Conservation (phyloP, 192 early-diverging fungal species). For the Haplosporangium gracile region DNA sequence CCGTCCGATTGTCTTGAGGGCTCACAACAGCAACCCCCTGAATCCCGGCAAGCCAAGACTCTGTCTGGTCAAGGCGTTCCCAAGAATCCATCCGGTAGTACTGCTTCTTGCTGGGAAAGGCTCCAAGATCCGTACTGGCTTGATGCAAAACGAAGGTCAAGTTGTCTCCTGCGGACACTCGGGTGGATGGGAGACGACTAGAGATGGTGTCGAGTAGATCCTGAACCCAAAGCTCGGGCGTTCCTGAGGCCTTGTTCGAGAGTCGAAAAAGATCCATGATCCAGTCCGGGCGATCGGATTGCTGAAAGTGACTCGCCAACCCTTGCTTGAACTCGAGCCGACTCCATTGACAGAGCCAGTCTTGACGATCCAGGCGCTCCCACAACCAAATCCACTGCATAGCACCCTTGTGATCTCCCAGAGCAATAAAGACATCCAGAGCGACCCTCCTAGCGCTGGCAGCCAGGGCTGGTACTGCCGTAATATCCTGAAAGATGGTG, state of each 20-base stretch:
- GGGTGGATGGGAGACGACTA: not conserved
- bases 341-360: conserved; percentile 35
- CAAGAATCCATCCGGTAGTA: conserved; percentile 18
- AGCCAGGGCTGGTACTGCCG: not conserved
- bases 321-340: conserved; percentile 24
- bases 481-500: conserved; percentile 4
- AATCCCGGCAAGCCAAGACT: conserved; percentile 24
- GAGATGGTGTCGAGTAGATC: conserved; percentile 5
- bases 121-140: conserved; percentile 5
- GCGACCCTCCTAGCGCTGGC: conserved; percentile 13
- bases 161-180: not conserved
- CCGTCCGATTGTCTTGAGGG: not conserved
- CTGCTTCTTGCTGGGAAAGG: conserved; percentile 12
- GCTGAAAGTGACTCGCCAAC: conserved; percentile 1
- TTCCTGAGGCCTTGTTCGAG: not conserved
- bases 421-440: conserved; percentile 20
- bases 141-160: conserved; percentile 6
- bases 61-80: conserved; percentile 7
- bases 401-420: conserved; percentile 10
- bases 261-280: conserved; percentile 34
- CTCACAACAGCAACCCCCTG: not conserved
- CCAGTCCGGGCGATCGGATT: conserved; percentile 22
- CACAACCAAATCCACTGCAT: conserved; percentile 44
- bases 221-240: conserved; percentile 25
- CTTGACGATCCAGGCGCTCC: conserved; percentile 23